Evolutionary conservation across 768 basidiomycete species (phyloP).

Genomic region (Tricholoma matsutake): DNA sequence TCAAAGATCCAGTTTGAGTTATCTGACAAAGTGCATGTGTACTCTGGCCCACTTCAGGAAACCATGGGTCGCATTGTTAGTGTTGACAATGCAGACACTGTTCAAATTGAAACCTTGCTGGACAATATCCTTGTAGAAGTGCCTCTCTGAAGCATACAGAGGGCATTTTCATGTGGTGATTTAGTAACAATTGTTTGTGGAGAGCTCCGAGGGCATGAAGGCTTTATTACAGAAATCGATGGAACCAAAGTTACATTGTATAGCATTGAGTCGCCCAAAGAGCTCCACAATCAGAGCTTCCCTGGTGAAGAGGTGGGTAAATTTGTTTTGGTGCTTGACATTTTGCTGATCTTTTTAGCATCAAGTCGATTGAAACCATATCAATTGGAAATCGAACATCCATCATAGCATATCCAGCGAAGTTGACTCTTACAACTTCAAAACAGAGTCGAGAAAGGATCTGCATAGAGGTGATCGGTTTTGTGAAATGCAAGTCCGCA

Average conservation of each 20-base stretch:
- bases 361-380: neutral
- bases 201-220: no score
- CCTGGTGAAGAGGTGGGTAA: neutral
- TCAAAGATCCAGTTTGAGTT: no score
- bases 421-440: neutral
- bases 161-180: neutral
- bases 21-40: no score
- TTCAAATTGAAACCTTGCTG: no score
- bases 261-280: no score
- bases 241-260: neutral
- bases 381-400: neutral
- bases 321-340: neutral
- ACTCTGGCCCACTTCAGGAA: no score
- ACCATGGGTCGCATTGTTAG: no score
- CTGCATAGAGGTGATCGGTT: no score
- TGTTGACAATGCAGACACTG: no score
- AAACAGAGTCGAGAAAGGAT: slow-evolving; percentile 30
- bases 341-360: neutral
- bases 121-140: no score
- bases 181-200: neutral
- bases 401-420: neutral
- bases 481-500: no score
- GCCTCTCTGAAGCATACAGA: no score
- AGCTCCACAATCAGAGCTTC: neutral
- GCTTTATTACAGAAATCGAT: neutral